These are phyloP conservation scores for Parietichytrium sp. DNA, from an alignment of 108 stramenopile genomes.

Conservation along the genomic window DNA sequence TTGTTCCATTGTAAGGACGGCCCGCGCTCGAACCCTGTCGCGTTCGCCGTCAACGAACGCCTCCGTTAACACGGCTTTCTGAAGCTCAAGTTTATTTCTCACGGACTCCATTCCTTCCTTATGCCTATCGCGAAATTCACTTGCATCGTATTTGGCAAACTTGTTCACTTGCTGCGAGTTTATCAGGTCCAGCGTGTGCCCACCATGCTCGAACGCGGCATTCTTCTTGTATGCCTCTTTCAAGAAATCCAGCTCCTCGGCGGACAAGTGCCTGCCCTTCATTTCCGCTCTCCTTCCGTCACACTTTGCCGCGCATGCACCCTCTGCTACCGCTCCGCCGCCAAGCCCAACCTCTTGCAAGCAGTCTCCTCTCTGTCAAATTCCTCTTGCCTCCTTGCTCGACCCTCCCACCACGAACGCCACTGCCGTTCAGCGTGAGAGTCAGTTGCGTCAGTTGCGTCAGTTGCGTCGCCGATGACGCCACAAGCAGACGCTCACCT, in stretches of 20 bases:
- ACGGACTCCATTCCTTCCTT: background rate
- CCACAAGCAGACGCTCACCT: no score
- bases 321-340: background rate
- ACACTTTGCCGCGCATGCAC: background rate
- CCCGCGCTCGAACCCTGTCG: background rate
- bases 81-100: background rate
- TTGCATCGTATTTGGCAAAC: background rate
- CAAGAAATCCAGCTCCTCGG: conserved; percentile 24
- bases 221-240: conserved; percentile 30
- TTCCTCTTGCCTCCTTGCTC: no score
- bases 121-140: background rate
- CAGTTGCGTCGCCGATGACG: no score
- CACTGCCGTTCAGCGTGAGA: no score
- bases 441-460: no score
- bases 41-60: background rate
- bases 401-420: no score
- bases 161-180: background rate
- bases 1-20: background rate
- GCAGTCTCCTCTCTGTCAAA: no score
- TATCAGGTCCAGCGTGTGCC: conserved; percentile 23
- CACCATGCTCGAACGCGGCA: background rate
- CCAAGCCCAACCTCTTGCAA: background rate
- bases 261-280: conserved; percentile 4
- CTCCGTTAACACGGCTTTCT: background rate
- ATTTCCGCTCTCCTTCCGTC: background rate